Evolutionary conservation across 805 yeast species (phyloP), one percentile per base, ranked within the genome.

Genomic region (Myxozyma neotropica): DNA sequence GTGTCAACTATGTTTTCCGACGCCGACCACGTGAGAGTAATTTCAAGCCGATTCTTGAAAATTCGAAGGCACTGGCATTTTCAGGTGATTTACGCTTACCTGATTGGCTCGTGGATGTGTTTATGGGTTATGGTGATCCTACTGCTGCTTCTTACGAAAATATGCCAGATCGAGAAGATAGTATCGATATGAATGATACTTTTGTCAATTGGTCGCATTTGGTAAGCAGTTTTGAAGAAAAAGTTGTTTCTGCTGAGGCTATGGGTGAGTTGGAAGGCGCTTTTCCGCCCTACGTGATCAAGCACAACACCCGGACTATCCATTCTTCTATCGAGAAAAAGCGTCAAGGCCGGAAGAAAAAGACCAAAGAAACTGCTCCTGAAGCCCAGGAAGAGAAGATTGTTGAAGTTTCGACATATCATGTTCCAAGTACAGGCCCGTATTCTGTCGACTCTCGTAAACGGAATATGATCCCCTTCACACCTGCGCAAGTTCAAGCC

Each of bases 41-140:
- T 49, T 66, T 70, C 59, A 55, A 66, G 23, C 51, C 72, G 4
- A 50, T 69, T 13, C 54, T 70, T 12, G 60, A 64, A 17, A 62
- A 57, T 23, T 38, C 44, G 15, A 64, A 27, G 35, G 59, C 15
- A 10, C 58, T 55, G 29, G 56, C 47, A 6, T 26, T 7, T 7
- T 10, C 52, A 13, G 45, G 39, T 53, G 63, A 42, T 33, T 44
- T 47, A 8, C 19, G 33, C 3, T 38, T 75, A 0, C 79, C 78
- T 0, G 69, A 67, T 1, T 77, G 80, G 80, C 51, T 77, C 0
- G 39, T 59, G 7, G 74, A 74, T 29, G 48, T 61, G 17, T 60
- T 76, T 26, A 46, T 77, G 35, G 78, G 65, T 7, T 72, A 67
- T 64, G 77, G 77, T 1, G 66, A 63, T 43, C 70, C 74, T 4